phyloP scores from a whole-genome alignment of 805 yeast species.

The Cyberlindnera nakhonratchasimensis region DNA sequence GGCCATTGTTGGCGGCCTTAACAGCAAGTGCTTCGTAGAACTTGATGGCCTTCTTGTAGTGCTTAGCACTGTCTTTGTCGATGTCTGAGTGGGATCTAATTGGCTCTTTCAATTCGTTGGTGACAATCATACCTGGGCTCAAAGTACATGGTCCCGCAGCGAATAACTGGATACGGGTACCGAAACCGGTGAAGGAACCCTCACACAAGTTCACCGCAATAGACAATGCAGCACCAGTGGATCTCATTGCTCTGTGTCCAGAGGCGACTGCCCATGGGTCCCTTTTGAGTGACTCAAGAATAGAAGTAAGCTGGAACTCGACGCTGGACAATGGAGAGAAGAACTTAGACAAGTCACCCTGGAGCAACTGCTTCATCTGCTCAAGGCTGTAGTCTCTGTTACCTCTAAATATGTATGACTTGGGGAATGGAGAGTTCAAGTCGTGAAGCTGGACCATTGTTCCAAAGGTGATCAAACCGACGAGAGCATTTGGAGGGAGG shows the following conservation, averaged over 20 bases:
- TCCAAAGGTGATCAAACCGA: conserved; percentile 86
- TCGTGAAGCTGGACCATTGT: conserved; percentile 91
- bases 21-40: conserved; percentile 74
- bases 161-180: conserved; percentile 85
- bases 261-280: conserved; percentile 90
- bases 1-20: conserved; percentile 68
- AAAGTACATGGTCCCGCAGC: conserved; percentile 95
- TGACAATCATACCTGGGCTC: conserved; percentile 92
- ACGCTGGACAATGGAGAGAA: conserved; percentile 71
- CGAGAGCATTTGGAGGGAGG: conserved; percentile 85
- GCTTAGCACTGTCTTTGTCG: conserved; percentile 85
- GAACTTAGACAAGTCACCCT: conserved; percentile 49
- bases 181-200: conserved; percentile 76
- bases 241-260: conserved; percentile 81
- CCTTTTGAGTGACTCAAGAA: conserved; percentile 69
- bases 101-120: conserved; percentile 89
- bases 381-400: conserved; percentile 69
- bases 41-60: conserved; percentile 79
- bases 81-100: conserved; percentile 96
- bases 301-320: conserved; percentile 77
- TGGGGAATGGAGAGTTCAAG: conserved; percentile 62
- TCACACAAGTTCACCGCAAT: conserved; percentile 82
- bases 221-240: conserved; percentile 89
- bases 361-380: conserved; percentile 57
- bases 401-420: conserved; percentile 83